Base-by-base conservation (phyloP, 129 eudicot species). In the Rutidosis leptorrhynchoides region DNA sequence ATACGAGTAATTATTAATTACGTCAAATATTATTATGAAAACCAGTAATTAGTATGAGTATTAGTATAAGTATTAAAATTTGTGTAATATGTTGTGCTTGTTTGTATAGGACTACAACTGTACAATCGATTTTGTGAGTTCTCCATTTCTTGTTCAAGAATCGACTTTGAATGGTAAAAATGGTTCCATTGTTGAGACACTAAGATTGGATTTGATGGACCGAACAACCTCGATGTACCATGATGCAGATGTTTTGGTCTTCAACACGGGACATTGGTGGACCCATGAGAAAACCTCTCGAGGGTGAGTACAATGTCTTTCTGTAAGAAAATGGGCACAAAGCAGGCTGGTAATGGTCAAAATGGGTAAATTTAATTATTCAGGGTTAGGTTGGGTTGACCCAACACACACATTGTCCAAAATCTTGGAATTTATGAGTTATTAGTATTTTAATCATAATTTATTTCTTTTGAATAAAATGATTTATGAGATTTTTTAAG, bases 211-310 rank as follows among this genome's bases (percentile, higher is more conserved):
- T 78, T 73, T 84, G 82, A 94, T 94, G 96, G 99, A 94, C 74
- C 55, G 28, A 55, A 81, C 97, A 14, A 83, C 95, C 65, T 70
- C 84, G 26, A 89, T 82, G 88, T 94, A 94, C 78, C 78, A 69
- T 49, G 95, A 89, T 81, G 99, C 95, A 15, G 91, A 94, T 59
- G 68, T 86, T 33, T 62, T 89, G 64, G 80, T 94, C 65, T 94
- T 94, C 77, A 94, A 94, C 75, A 94, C 99, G 1, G 97, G 96
- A 19, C 99, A 94, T 60, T 94, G 97, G 99, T 89, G 96, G 95
- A 86, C 86, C 29, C 97, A 90, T 74, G 99, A 93, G 83, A 94
- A 94, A 79, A 94, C 93, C 58, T 84, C 96, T 49, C 87, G 69
- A 75, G 96, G 99, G 99, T 89, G 70, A 84, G 85, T 57, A 61